These are phyloP conservation scores for Chlamydomonas eustigma DNA, from an alignment of 139 green algal genomes.

Conservation along the genomic window DNA sequence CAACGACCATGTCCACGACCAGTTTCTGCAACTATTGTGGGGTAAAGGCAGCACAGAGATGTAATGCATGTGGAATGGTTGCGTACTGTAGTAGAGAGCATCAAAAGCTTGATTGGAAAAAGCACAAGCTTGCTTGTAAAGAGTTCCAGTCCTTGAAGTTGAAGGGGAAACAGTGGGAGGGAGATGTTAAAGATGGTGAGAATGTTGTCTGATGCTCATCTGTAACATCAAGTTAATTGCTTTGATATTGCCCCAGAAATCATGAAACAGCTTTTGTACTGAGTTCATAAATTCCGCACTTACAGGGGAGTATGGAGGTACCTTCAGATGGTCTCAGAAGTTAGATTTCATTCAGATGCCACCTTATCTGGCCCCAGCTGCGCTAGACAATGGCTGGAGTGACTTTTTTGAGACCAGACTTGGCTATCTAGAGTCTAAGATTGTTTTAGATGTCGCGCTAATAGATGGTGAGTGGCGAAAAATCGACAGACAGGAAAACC, in stretches of 20 bases:
- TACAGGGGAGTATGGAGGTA: conserved; percentile 12
- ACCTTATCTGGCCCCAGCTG: neutral
- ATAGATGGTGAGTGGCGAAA: conserved; percentile 1
- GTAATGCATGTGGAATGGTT: neutral
- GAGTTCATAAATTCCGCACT: neutral
- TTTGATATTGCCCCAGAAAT: neutral
- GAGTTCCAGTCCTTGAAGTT: neutral
- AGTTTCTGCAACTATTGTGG: conserved; percentile 17
- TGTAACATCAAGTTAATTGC: neutral
- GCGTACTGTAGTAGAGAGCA: conserved; percentile 9
- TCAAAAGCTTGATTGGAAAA: neutral
- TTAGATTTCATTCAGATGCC: conserved; percentile 4
- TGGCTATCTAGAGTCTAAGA: neutral
- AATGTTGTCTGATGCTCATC: neutral
- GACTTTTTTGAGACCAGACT: neutral
- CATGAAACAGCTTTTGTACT: neutral
- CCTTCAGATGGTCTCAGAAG: conserved; percentile 6
- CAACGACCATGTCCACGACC: no score
- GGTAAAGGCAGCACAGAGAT: neutral
- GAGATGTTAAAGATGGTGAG: conserved; percentile 5
- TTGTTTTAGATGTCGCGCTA: conserved; percentile 11
- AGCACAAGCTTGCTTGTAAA: conserved; percentile 4
- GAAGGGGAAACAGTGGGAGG: conserved; percentile 9
- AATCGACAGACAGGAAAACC: no score
- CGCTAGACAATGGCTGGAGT: neutral